Base-by-base conservation (phyloP, 306 rosid species). In the Prunus davidiana region DNA sequence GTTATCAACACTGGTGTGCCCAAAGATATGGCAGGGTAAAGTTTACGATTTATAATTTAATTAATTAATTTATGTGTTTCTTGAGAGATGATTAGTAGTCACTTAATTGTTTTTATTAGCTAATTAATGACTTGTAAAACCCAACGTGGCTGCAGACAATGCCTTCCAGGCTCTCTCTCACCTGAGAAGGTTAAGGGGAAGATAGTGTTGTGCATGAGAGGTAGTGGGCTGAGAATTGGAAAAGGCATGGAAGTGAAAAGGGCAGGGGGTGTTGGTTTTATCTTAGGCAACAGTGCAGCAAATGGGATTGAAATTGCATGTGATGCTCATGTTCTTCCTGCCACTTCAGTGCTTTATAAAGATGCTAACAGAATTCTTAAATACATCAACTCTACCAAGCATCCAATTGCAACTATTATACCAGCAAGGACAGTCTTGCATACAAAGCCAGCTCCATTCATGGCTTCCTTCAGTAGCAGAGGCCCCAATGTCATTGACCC, bases 401-500 rank as follows among this genome's bases (percentile, higher is more conserved):
- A 80, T 50, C 95, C 97, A 58, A 79, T 43, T 52, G 96, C 95
- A n/a, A 78, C 72, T 41, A 83, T 94, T 69, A 51, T 87, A 30
- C 89, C 91, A 3, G 97, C 87, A 25, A 81, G 7, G 76, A 94
- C 98, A 8, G 75, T 86, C 24, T 41, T 92, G 8, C 58, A 86
- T 24, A 70, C 90, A 18, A 92, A 82, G 80, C 96, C 98, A 69
- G 98, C 98, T 60, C 98, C 98, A 25, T 80, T 72, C 74, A 80
- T 94, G 88, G 87, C 98, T 47, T 30, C 83, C 25, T 94, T 94
- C 86, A 70, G 91, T 50, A 92, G 97, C 47, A 85, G 98, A 82
- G 97, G 98, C 79, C 98, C 98, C n/a, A 94, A 91, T 73, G 32
- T 79, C 32, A 49, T 94, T 76, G 97, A 94, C 56, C 95, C 92